Evolutionary conservation across 108 stramenopile species (phyloP), one percentile per base, ranked within the genome.

Genomic region (Nannochloropsis salina): DNA sequence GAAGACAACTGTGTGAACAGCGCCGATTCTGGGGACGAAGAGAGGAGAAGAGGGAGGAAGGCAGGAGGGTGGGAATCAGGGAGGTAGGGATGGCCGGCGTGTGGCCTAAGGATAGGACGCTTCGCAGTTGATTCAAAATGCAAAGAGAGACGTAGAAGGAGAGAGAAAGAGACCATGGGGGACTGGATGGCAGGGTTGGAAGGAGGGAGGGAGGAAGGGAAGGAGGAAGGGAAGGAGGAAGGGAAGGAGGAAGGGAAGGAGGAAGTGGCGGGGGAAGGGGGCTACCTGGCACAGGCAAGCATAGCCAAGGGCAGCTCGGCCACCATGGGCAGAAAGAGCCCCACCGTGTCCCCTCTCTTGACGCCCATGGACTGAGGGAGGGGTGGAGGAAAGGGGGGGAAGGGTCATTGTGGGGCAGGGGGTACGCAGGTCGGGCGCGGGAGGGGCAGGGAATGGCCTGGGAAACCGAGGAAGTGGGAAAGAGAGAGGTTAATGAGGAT

Each of bases 1-100:
- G 74, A 90, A 90, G 42, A 90, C 89, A 5, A 90, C 89, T 5
- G 47, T 43, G 86, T 90, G 89, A 42, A 90, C 89, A 10, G 89
- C 89, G 45, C 89, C 89, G 43, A 90, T 85, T 5, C 89, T 83
- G 31, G 5, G 61, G n/a, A n/a, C 15, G 61, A 0, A 74, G n/a
- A 2, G 4, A 74, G 61, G 61, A n/a, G 61, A n/a, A n/a, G 6
- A 74, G n/a, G 61, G 61, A 74, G 8, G 6, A n/a, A 74, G 5
- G 2, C 20, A 4, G 3, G 61, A 15, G n/a, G n/a, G 12, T 51
- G 15, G 47, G 47, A 51, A 51, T 12, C 12, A 51, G n/a, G 6
- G 61, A n/a, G n/a, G 61, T n/a, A n/a, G 61, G n/a, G 1, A n/a
- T 74, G n/a, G 20, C 61, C 20, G 61, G 61, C 61, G 31, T 31